Evolutionary conservation across 2,329 filamentous ascomycete species (phyloP), one percentile per base, ranked within the genome.

Genomic region (Bipolaris cookei): DNA sequence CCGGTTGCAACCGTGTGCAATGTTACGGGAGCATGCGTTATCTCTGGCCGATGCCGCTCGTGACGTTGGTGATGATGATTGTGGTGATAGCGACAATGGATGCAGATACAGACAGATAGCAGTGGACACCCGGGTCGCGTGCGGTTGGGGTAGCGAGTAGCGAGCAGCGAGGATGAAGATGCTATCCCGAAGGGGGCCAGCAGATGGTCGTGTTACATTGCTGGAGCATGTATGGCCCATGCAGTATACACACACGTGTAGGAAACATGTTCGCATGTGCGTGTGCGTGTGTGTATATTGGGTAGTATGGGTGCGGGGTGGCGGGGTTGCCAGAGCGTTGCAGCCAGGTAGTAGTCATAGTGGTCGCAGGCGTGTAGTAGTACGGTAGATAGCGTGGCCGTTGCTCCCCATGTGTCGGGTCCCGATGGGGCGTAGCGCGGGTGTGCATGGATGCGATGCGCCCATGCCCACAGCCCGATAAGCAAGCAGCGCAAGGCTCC

Each of bases 11-110:
- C 63, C 51, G 67, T 71, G 66, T 62, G 49, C 43, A 18, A 49
- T 44, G 54, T 38, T 66, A 73, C 69, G 45, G 57, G 66, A 66
- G 59, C 68, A 70, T 65, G 58, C 28, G 39, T 51, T 34, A 44
- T 39, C 38, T 35, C 48, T 21, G 21, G 16, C 16, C 14, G 2
- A 20, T 11, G 13, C 25, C 37, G 39, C 32, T 44, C 49, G 62
- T 51, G 49, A 57, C 18, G 30, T 6, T 6, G 18, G n/a, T 37
- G 32, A 8, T n/a, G 35, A 2, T 38, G 16, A 10, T 38, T 18
- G 37, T 10, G n/a, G 6, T 38, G 37, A 18, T 30, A 13, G 28
- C 10, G 10, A 30, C 28, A 10, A 10, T 30, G 28, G 28, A 30
- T 30, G 28, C 28, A 30, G 28, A 30, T 30, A 11, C 3, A 8